Conservation (phyloP, 495 filamentous ascomycete genomes). For the Tetracladium setigerum region DNA sequence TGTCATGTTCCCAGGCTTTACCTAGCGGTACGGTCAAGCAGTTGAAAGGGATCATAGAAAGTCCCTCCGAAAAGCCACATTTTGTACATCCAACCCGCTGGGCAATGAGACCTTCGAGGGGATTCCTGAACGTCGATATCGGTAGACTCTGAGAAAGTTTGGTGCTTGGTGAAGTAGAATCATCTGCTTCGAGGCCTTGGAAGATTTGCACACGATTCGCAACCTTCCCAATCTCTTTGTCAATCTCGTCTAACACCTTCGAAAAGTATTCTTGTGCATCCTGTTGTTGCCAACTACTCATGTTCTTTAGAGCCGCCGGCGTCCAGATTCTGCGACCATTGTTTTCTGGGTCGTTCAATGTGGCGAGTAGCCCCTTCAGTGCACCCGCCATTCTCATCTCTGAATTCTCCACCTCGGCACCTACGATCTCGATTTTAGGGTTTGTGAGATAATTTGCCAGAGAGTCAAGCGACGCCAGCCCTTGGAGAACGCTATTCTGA, state of each 20-base stretch:
- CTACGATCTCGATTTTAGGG: constrained; percentile 16
- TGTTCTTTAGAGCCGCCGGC: constrained; percentile 66
- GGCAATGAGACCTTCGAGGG: constrained; percentile 80
- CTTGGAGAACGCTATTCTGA: constrained; percentile 92
- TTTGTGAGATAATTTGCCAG: constrained; percentile 46
- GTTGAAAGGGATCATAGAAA: constrained; percentile 87
- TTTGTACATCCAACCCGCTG: constrained; percentile 82
- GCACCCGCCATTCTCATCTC: constrained; percentile 41
- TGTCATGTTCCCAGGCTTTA: constrained; percentile 43
- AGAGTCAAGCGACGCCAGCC: constrained; percentile 65
- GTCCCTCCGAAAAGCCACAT: constrained; percentile 80
- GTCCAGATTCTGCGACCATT: constrained; percentile 72
- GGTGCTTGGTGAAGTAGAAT: neutral
- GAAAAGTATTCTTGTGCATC: constrained; percentile 98
- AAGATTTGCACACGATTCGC: constrained; percentile 6
- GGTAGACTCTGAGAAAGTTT: constrained; percentile 19
- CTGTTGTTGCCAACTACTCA: constrained; percentile 93
- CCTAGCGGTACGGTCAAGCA: constrained; percentile 82
- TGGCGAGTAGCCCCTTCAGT: constrained; percentile 54
- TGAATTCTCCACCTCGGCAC: constrained; percentile 29
- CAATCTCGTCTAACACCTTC: constrained; percentile 78
- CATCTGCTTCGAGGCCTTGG: constrained; percentile 27
- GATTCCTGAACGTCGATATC: constrained; percentile 33
- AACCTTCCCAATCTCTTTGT: constrained; percentile 54
- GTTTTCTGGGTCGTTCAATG: constrained; percentile 58